phyloP scores from a whole-genome alignment of 495 filamentous ascomycete genomes.

The Rusavskia elegans region DNA sequence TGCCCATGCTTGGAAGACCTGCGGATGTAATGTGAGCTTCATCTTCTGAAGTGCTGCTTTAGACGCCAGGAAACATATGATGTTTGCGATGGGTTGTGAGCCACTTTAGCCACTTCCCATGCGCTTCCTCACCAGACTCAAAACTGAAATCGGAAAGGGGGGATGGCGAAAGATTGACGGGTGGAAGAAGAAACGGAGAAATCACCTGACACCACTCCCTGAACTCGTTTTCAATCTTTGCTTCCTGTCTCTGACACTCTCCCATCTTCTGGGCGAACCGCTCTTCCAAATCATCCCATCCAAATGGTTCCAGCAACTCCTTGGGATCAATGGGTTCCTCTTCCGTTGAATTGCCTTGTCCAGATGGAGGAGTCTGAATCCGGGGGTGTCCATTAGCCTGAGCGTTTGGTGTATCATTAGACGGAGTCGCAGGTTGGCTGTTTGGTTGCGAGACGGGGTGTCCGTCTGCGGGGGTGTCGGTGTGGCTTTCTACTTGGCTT shows the following conservation, averaged over 20 bases:
- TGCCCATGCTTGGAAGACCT: conserved; percentile 62
- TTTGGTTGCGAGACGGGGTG: not conserved
- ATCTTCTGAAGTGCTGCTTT: not conserved
- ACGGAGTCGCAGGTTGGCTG: not conserved
- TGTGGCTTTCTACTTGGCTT: too few relatives aligned
- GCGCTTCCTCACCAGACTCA: too few relatives aligned
- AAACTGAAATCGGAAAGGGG: too few relatives aligned
- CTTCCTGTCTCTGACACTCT: conserved; percentile 42
- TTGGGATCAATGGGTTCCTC: conserved; percentile 1
- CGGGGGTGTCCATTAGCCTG: too few relatives aligned
- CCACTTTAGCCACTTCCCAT: too few relatives aligned
- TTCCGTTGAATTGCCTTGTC: not conserved
- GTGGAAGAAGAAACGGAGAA: not conserved
- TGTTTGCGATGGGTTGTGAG: too few relatives aligned
- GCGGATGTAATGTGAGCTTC: not conserved
- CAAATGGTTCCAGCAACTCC: conserved; percentile 25
- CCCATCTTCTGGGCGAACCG: conserved; percentile 45
- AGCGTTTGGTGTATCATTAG: not conserved
- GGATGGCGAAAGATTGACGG: too few relatives aligned
- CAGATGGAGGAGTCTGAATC: not conserved
- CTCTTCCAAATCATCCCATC: conserved; percentile 53
- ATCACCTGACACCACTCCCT: conserved; percentile 43
- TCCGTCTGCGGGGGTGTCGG: too few relatives aligned
- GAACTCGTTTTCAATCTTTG: conserved; percentile 45
- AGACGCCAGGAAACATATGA: too few relatives aligned